Percentiles rank a stretch among this genome's conserved stretches.
Conservation (phyloP, 257 asterid species). For the Solanum sejunctum region DNA sequence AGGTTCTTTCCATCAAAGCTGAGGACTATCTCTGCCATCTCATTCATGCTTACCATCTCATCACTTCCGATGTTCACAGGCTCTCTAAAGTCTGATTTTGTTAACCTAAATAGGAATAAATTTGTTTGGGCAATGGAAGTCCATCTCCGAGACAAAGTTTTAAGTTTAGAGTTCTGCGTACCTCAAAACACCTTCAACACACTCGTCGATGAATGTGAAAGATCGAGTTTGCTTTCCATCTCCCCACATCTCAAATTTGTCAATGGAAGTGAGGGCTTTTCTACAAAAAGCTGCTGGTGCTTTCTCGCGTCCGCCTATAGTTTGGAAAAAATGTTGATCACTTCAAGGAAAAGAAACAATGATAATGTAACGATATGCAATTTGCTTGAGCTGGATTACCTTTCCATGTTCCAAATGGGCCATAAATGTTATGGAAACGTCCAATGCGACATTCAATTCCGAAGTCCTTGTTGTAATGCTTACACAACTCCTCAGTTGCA, state of each 20-base stretch:
- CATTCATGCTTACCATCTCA: constrained; percentile 96
- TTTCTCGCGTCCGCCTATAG: constrained; percentile 81
- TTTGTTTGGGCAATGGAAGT: background rate
- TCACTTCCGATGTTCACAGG: constrained; percentile 92
- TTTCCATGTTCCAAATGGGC: constrained; percentile 96
- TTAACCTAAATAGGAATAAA: constrained; percentile 30
- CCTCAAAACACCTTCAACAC: constrained; percentile 37
- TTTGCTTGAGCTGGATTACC: constrained; percentile 20
- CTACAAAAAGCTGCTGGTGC: constrained; percentile 95
- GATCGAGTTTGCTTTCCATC: constrained; percentile 34
- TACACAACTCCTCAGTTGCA: constrained; percentile 79
- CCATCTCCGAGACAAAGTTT: background rate
- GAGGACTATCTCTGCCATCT: constrained; percentile 82
- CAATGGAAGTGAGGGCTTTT: constrained; percentile 67
- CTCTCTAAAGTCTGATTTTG: constrained; percentile 82
- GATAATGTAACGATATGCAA: background rate
- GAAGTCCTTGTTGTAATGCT: constrained; percentile 86
- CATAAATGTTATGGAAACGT: constrained; percentile 86
- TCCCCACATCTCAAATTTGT: constrained; percentile 83
- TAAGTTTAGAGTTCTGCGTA: background rate
- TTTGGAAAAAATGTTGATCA: background rate
- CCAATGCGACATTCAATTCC: constrained; percentile 91
- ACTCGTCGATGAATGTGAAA: constrained; percentile 32
- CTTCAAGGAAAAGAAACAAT: background rate
- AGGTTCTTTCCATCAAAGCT: constrained; percentile 69